phyloP scores from a whole-genome alignment of 495 filamentous ascomycete species.

The Mytilinidion resinicola region DNA sequence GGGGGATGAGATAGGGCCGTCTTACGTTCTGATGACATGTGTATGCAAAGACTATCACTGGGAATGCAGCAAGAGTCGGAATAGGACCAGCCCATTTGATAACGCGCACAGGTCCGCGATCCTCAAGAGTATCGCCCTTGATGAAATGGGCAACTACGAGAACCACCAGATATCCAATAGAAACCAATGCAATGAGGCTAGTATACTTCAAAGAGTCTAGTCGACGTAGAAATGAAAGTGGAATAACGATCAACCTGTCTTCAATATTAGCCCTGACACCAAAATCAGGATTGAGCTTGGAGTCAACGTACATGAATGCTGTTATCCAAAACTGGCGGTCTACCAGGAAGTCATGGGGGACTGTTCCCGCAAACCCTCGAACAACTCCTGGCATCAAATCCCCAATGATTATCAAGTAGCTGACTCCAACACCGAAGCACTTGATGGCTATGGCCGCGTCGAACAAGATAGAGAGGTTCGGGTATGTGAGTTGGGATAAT shows the following conservation, averaged over 20 bases:
- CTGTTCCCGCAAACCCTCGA: slow-evolving; percentile 60
- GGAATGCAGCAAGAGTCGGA: slow-evolving; percentile 74
- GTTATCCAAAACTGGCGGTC: slow-evolving; percentile 97
- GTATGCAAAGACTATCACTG: slow-evolving; percentile 95
- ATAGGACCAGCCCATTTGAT: slow-evolving; percentile 73
- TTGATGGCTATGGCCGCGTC: slow-evolving; percentile 96
- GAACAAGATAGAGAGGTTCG: slow-evolving; percentile 91
- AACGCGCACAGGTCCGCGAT: slow-evolving; percentile 65
- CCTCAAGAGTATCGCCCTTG: slow-evolving; percentile 65
- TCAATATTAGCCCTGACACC: background rate
- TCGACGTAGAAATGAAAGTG: slow-evolving; percentile 80
- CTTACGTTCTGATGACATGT: slow-evolving; percentile 96
- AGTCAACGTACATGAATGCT: slow-evolving; percentile 70
- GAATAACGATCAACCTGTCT: slow-evolving; percentile 80
- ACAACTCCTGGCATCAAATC: slow-evolving; percentile 97
- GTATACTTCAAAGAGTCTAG: slow-evolving; percentile 97
- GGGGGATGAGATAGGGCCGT: background rate
- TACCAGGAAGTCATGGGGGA: slow-evolving; percentile 61
- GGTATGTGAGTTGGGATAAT: slow-evolving; percentile 90
- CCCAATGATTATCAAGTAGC: slow-evolving; percentile 97
- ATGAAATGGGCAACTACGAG: slow-evolving; percentile 86
- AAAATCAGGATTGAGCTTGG: slow-evolving; percentile 1
- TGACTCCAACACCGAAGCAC: slow-evolving; percentile 93
- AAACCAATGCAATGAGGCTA: slow-evolving; percentile 81
- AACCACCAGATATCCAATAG: slow-evolving; percentile 88